These are phyloP conservation scores for Dendrobium catenatum DNA, from an alignment of 106 monocot genomes.

Conservation along the genomic window DNA sequence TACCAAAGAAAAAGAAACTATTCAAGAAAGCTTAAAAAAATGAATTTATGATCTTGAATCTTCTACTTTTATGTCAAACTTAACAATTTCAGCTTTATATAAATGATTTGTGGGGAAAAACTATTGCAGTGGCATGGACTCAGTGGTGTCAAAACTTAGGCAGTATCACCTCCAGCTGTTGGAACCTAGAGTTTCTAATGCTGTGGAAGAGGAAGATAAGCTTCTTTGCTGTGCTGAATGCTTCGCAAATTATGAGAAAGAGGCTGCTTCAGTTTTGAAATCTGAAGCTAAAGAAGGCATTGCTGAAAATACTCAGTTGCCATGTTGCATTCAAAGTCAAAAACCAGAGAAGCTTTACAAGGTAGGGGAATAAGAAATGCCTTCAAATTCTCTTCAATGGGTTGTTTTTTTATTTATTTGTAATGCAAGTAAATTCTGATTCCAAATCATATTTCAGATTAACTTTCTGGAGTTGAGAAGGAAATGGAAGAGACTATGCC, in stretches of 20 bases:
- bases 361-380: constrained; percentile 20
- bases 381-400: background rate
- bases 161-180: constrained; percentile 32
- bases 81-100: background rate
- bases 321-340: constrained; percentile 56
- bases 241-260: constrained; percentile 59
- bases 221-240: constrained; percentile 67
- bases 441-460: constrained; percentile 28
- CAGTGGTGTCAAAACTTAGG: constrained; percentile 25
- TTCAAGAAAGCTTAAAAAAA: no score
- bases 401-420: background rate
- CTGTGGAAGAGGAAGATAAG: constrained; percentile 47
- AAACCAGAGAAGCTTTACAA: constrained; percentile 31
- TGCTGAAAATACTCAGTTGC: constrained; percentile 31
- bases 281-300: constrained; percentile 11
- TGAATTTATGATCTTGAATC: background rate
- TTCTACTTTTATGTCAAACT: background rate
- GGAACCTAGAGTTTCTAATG: constrained; percentile 19
- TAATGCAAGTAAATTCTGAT: background rate
- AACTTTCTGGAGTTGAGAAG: constrained; percentile 44
- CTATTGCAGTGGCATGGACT: constrained; percentile 37
- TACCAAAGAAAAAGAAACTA: no score
- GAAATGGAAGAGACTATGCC: constrained; percentile 76
- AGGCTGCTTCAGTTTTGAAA: constrained; percentile 31
- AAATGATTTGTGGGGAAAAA: background rate